Percentiles rank a stretch among this genome's conserved stretches.
These are phyloP conservation scores for Testicularia cyperi DNA, from an alignment of 1,284 basidiomycete species.

Conservation along the genomic window DNA sequence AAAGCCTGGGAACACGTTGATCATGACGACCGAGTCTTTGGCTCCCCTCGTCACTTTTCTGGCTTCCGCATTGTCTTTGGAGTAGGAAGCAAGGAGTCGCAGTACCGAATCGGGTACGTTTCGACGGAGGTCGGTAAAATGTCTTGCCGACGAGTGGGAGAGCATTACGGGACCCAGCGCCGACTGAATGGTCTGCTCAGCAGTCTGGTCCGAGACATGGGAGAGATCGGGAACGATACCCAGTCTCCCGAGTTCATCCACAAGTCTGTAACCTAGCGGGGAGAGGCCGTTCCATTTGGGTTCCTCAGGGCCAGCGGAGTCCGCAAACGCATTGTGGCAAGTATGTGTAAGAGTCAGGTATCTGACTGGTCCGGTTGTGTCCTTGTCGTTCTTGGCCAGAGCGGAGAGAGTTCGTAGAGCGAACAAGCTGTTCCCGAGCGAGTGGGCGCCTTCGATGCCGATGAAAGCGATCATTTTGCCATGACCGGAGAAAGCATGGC, in stretches of 20 bases:
- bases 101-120: constrained; percentile 34
- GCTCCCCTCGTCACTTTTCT: no score
- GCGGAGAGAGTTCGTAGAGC: constrained; percentile 3
- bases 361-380: constrained; percentile 12
- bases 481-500: constrained; percentile 33
- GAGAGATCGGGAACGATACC: constrained; percentile 38
- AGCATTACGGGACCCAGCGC: constrained; percentile 32
- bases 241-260: constrained; percentile 30
- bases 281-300: constrained; percentile 33
- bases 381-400: constrained; percentile 5
- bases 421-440: constrained; percentile 20
- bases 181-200: constrained; percentile 22
- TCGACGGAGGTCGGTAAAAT: constrained; percentile 10
- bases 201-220: constrained; percentile 32
- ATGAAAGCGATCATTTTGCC: constrained; percentile 46
- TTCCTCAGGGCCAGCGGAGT: constrained; percentile 19
- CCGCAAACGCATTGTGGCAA: constrained; percentile 35
- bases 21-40: constrained; percentile 35
- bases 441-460: constrained; percentile 40
- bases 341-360: constrained; percentile 38
- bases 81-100: constrained; percentile 3
- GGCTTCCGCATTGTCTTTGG: background rate
- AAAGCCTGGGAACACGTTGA: constrained; percentile 37
- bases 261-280: constrained; percentile 13
- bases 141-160: constrained; percentile 25